Evolutionary conservation across 805 yeast genomes (phyloP).

Genomic region (Kodamaea nitidulidarum): DNA sequence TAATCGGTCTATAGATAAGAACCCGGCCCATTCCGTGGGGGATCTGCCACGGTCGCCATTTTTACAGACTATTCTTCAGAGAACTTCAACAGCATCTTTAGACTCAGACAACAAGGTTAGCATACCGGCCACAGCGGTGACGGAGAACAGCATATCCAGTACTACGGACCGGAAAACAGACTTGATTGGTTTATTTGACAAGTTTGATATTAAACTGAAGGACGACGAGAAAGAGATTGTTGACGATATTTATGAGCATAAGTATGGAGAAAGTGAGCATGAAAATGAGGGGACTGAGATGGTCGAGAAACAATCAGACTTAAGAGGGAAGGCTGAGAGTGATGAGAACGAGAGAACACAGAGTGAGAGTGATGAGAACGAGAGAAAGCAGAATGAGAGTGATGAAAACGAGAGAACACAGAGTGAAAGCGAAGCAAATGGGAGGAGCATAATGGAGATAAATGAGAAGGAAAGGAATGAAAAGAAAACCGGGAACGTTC

Average conservation of each 20-base stretch:
- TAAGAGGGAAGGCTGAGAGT: too few relatives aligned
- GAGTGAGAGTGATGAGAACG: not conserved
- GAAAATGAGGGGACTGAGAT: not conserved
- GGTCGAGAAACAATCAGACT: slow-evolving; percentile 4
- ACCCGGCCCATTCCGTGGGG: not conserved
- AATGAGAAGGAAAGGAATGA: not conserved
- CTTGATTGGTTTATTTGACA: slow-evolving; percentile 33
- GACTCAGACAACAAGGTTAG: slow-evolving; percentile 11
- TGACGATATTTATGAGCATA: slow-evolving; percentile 9
- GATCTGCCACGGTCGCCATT: slow-evolving; percentile 16
- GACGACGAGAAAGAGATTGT: slow-evolving; percentile 9
- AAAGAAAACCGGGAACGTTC: not conserved
- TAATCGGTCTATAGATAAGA: too few relatives aligned
- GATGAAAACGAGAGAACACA: too few relatives aligned
- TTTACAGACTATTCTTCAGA: slow-evolving; percentile 15
- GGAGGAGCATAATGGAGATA: too few relatives aligned
- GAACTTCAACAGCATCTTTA: slow-evolving; percentile 4
- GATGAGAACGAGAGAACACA: not conserved
- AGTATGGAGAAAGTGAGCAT: slow-evolving; percentile 7
- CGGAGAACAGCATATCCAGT: slow-evolving; percentile 9
- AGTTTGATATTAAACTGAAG: slow-evolving; percentile 23
- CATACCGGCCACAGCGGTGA: not conserved
- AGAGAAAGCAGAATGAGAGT: too few relatives aligned
- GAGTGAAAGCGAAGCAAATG: too few relatives aligned
- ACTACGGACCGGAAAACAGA: slow-evolving; percentile 14